Conservation (phyloP, 257 asterid species). For the Ocimum tenuiflorum region DNA sequence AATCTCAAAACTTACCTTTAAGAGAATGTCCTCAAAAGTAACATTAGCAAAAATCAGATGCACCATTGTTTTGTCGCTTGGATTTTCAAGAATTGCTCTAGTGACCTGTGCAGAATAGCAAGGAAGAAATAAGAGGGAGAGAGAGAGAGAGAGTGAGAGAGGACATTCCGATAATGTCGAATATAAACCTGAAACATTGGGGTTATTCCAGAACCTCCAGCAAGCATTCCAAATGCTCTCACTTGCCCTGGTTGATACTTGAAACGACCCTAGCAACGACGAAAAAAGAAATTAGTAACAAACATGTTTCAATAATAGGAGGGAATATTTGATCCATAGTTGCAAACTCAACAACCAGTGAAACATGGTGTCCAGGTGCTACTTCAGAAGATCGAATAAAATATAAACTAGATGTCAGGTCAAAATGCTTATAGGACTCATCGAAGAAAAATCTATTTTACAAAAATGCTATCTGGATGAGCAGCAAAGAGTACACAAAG, state of each 20-base stretch:
- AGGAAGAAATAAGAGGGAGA: background rate
- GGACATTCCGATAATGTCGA: background rate
- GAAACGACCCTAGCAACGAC: constrained; percentile 44
- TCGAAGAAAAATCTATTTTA: too few relatives aligned
- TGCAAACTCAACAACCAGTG: background rate
- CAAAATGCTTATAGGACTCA: too few relatives aligned
- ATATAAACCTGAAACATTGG: constrained; percentile 53
- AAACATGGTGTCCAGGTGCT: background rate
- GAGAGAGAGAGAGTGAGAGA: background rate
- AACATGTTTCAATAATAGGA: constrained; percentile 2
- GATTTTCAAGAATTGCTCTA: constrained; percentile 82
- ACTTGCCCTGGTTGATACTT: constrained; percentile 48
- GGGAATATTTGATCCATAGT: background rate
- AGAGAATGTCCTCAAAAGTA: constrained; percentile 72
- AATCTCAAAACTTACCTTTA: constrained; percentile 62
- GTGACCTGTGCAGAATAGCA: too few relatives aligned
- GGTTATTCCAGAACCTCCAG: constrained; percentile 58
- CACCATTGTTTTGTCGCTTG: constrained; percentile 65
- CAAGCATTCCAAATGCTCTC: constrained; percentile 55
- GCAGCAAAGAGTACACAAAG: background rate
- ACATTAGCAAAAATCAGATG: constrained; percentile 88
- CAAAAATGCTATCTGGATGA: too few relatives aligned
- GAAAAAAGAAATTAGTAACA: background rate
- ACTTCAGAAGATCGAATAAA: background rate
- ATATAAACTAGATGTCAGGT: background rate